Conservation (phyloP, 129 eudicot genomes). For the Centrapalus pauciflorus region DNA sequence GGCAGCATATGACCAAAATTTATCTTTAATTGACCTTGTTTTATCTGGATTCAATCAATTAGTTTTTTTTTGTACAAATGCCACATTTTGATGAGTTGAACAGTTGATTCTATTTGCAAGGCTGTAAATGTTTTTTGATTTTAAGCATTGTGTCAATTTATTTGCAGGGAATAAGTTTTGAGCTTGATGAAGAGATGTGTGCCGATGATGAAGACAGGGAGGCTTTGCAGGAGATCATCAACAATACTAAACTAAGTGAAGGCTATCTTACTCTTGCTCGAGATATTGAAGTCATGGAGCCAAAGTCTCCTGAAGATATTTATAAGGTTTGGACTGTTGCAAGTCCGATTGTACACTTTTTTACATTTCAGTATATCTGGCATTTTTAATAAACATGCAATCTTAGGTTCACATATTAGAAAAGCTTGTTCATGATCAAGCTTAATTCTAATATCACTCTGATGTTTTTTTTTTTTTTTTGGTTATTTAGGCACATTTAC, state of each 20-base stretch:
- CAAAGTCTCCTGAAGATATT: conserved; percentile 97
- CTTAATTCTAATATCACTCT: neutral
- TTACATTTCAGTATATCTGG: neutral
- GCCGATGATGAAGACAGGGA: conserved; percentile 77
- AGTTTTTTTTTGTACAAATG: neutral
- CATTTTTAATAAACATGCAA: neutral
- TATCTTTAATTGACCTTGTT: neutral
- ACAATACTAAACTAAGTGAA: conserved; percentile 78
- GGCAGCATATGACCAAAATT: neutral
- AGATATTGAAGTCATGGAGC: conserved; percentile 99
- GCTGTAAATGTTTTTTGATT: neutral
- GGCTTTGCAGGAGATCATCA: conserved; percentile 75
- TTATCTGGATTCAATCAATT: neutral
- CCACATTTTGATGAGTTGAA: neutral
- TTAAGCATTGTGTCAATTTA: neutral
- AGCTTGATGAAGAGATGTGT: conserved; percentile 80
- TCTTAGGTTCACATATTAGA: neutral
- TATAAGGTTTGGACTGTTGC: conserved; percentile 54
- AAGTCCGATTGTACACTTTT: neutral
- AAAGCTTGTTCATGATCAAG: neutral
- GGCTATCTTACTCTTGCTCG: conserved; percentile 98
- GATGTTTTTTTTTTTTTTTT: neutral
- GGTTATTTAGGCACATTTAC: conserved; percentile 68
- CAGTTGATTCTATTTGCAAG: conserved; percentile 3
- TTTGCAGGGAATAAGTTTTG: conserved; percentile 79